Evolutionary conservation across 352 stramenopile genomes (phyloP), one percentile per base, ranked within the genome.

Genomic region (Phytophthora pluvialis): DNA sequence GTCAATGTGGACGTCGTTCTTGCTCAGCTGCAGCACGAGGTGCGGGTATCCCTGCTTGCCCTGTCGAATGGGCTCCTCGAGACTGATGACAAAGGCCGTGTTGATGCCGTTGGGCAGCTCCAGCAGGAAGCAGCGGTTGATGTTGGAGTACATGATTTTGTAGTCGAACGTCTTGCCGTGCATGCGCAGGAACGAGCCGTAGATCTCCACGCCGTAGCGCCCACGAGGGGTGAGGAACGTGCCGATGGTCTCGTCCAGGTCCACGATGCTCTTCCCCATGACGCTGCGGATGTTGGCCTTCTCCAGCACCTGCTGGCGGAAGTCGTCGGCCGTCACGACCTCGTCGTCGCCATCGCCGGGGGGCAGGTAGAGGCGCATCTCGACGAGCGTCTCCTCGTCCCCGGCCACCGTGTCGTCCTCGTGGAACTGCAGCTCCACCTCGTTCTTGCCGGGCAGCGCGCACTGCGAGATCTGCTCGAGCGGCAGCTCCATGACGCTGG

Each of bases 61-160:
- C 79, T 99, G 97, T 35, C 97, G 95, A 78, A 99, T 99, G 2
- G 97, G 97, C 70, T 99, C 98, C 57, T 99, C 95, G 11, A 99
- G 84, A 40, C 91, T 98, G 82, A 99, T 99, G 35, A 99, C 98
- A 80, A 99, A 99, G 12, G 95, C 95, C 71, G 96, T 97, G 73
- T 98, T 97, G 50, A 98, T 91, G 53, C 98, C 94, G 71, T 99
- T 98, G 9, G 97, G 95, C 66, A 98, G 95, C 58, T 98, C 93
- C 53, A 99, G 77, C 25, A 99, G 66, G 69, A 99, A 99, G 50
- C 99, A 97, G 28, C 97, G 91, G 62, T 98, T 98, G 73, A 99
- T 99, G 77, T 99, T 98, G 53, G 98, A 97, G 86, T 99, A 99
- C 80, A 97, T 94, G 73, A 99, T 99, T 83, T 99, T 99, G 91